phyloP scores from a whole-genome alignment of 176 grass and related monocot genomes.

The Ampelocalamus luodianensis region DNA sequence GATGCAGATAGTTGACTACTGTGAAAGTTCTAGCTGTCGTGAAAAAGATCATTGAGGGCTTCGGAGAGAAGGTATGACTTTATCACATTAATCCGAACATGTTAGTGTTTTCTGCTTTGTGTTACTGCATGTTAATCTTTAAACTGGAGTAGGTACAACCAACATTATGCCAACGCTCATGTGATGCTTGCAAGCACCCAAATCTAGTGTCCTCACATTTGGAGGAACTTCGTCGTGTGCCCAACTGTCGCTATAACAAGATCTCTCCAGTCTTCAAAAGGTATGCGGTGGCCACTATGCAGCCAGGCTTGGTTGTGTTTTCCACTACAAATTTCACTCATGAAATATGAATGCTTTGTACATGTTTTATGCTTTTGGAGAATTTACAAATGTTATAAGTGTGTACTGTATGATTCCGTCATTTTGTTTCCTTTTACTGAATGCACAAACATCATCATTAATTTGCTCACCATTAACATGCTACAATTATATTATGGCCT shows the following conservation, averaged over 20 bases:
- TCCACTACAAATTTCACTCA: neutral
- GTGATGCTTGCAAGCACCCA: conserved; percentile 89
- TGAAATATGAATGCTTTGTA: neutral
- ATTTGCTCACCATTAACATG: neutral
- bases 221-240: conserved; percentile 61
- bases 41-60: conserved; percentile 84
- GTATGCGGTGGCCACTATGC: conserved; percentile 31
- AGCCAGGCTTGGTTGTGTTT: neutral
- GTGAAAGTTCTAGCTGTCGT: conserved; percentile 75
- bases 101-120: conserved; percentile 33
- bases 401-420: neutral
- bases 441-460: neutral
- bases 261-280: conserved; percentile 64
- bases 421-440: neutral
- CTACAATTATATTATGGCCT: neutral
- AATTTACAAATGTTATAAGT: neutral
- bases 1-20: conserved; percentile 84
- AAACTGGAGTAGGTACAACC: conserved; percentile 61
- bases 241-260: conserved; percentile 62
- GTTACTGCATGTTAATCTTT: conserved; percentile 42
- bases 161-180: conserved; percentile 79
- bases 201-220: conserved; percentile 58
- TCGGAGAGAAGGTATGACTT: conserved; percentile 76
- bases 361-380: neutral
- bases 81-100: neutral